These are phyloP conservation scores for Psidium friedrichsthalianum DNA, from an alignment of 345 rosid genomes.

Conservation along the genomic window DNA sequence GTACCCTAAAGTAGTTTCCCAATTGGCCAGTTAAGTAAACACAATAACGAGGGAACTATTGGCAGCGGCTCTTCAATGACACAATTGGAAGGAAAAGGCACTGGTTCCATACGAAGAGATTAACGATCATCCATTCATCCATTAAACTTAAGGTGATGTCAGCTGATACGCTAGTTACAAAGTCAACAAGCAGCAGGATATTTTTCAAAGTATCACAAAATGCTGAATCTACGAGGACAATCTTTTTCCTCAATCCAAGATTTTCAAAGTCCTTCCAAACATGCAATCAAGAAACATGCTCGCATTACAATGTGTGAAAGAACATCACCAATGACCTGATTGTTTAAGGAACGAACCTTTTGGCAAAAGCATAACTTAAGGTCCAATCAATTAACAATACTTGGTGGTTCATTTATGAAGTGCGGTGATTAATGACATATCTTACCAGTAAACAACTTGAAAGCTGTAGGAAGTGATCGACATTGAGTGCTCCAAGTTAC, in stretches of 20 bases:
- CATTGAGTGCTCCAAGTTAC: constrained; percentile 83
- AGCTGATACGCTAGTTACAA: too few relatives aligned
- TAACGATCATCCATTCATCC: too few relatives aligned
- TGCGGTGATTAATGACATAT: too few relatives aligned
- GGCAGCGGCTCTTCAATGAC: not conserved
- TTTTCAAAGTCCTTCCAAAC: not conserved
- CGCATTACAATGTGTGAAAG: not conserved
- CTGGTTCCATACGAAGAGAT: too few relatives aligned
- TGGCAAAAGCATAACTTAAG: not conserved
- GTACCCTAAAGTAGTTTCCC: not conserved
- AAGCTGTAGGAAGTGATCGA: constrained; percentile 75
- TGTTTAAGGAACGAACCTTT: not conserved
- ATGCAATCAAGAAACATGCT: not conserved
- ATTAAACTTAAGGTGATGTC: too few relatives aligned
- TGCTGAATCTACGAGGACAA: not conserved
- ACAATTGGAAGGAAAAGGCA: too few relatives aligned
- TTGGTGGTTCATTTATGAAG: not conserved
- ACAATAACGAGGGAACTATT: not conserved
- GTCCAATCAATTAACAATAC: not conserved
- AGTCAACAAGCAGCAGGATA: too few relatives aligned
- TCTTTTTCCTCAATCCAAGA: not conserved
- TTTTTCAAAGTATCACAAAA: not conserved
- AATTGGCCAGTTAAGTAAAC: not conserved
- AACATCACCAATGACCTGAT: not conserved
- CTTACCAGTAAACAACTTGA: constrained; percentile 78